Conservation (phyloP, 2,329 filamentous ascomycete genomes). For the Exophiala alcalophila region DNA sequence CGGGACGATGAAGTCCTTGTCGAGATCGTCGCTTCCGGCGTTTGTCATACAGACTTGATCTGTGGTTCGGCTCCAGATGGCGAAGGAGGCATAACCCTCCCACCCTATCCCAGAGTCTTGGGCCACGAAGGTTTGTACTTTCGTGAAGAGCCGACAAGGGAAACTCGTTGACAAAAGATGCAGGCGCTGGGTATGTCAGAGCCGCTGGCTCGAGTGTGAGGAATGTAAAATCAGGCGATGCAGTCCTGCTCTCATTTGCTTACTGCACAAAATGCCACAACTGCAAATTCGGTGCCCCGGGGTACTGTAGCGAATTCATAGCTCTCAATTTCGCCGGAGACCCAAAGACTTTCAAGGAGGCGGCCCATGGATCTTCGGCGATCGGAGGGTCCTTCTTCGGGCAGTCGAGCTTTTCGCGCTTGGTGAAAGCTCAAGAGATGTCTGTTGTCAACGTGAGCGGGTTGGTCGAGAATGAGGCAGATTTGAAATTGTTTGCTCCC, state of each 20-base stretch:
- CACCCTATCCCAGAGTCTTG: background rate
- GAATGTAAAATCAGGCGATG: conserved; percentile 1
- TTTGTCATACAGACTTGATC: conserved; percentile 29
- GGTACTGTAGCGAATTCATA: conserved; percentile 50
- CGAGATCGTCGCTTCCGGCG: conserved; percentile 10
- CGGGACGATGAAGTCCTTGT: conserved; percentile 30
- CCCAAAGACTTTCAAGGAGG: conserved; percentile 3
- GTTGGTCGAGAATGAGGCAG: conserved; percentile 35
- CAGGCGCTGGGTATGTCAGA: conserved; percentile 16
- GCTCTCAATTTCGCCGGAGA: conserved; percentile 43
- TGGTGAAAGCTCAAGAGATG: conserved; percentile 40
- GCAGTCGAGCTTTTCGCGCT: conserved; percentile 45
- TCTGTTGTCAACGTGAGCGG: conserved; percentile 44
- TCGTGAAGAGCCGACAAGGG: background rate
- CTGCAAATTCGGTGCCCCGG: conserved; percentile 46
- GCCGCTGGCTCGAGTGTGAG: conserved; percentile 7
- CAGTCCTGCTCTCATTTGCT: conserved; percentile 46
- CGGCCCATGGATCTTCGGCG: conserved; percentile 26
- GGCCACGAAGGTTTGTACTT: background rate
- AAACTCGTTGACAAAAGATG: background rate
- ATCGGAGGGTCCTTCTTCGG: conserved; percentile 49
- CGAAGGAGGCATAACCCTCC: conserved; percentile 25
- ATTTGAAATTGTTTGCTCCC: conserved; percentile 31
- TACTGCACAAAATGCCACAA: conserved; percentile 47
- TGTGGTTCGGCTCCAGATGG: conserved; percentile 39